phyloP scores from a whole-genome alignment of 1,284 basidiomycete genomes.

The Melanopsichium pennsylvanicum region DNA sequence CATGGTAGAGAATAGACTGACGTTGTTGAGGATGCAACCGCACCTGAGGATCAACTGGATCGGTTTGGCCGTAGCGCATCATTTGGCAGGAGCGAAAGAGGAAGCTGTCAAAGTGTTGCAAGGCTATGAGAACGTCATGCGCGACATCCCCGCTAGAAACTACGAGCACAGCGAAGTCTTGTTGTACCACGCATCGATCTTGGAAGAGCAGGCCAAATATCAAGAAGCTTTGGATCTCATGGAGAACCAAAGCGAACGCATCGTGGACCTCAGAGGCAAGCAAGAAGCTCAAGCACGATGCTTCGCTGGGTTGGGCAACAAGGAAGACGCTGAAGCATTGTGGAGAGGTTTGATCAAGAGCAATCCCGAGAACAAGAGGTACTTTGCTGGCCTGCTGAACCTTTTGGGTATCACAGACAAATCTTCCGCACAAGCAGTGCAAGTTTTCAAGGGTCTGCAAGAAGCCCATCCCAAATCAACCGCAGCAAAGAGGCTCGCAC shows the following conservation, averaged over 20 bases:
- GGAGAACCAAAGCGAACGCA: slow-evolving; percentile 13
- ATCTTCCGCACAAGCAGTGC: slow-evolving; percentile 21
- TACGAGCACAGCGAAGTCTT: slow-evolving; percentile 83
- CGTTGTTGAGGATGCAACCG: slow-evolving; percentile 81
- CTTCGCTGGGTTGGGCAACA: slow-evolving; percentile 73
- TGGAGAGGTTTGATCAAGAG: slow-evolving; percentile 83
- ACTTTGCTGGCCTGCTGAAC: slow-evolving; percentile 78
- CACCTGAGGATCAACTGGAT: slow-evolving; percentile 89
- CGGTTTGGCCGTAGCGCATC: slow-evolving; percentile 85
- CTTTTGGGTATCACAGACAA: slow-evolving; percentile 74
- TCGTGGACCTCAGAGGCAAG: slow-evolving; percentile 65
- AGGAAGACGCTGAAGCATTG: slow-evolving; percentile 77
- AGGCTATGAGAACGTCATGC: slow-evolving; percentile 68
- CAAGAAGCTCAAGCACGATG: slow-evolving; percentile 36
- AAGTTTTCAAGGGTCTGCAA: slow-evolving; percentile 40
- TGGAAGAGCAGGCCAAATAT: slow-evolving; percentile 76
- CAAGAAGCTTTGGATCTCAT: slow-evolving; percentile 67
- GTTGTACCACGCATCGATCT: slow-evolving; percentile 80
- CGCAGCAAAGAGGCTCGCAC: slow-evolving; percentile 51
- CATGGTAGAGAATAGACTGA: slow-evolving; percentile 83
- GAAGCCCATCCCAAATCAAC: slow-evolving; percentile 49
- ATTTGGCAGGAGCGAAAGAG: slow-evolving; percentile 78
- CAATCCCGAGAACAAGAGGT: slow-evolving; percentile 83
- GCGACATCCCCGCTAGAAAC: slow-evolving; percentile 51
- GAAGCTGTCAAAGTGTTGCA: slow-evolving; percentile 80